A percentile compares a stretch with the other conserved stretches of the same genome.
phyloP scores from a whole-genome alignment of 164 flowering plant species.

The Malania oleifera region DNA sequence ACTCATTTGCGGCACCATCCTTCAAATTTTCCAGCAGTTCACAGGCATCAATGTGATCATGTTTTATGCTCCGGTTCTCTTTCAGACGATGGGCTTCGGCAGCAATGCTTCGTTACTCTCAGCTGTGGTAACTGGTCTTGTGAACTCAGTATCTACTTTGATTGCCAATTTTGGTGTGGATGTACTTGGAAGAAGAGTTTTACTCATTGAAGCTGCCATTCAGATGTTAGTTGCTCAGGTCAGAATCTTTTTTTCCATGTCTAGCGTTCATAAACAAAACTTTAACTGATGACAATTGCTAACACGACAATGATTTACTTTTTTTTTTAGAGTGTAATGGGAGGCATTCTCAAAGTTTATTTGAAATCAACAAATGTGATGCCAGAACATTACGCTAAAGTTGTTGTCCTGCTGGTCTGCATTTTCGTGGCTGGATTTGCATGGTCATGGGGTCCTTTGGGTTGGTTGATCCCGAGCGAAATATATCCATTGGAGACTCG shows the following conservation, averaged over 20 bases:
- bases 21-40: constrained; percentile 31
- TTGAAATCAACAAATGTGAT: constrained; percentile 13
- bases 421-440: constrained; percentile 28
- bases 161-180: constrained; percentile 21
- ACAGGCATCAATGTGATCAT: constrained; percentile 30
- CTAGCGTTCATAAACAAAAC: no score
- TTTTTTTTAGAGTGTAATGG: constrained; percentile 13
- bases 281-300: no score
- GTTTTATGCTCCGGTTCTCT: constrained; percentile 33
- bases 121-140: constrained; percentile 17
- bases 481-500: constrained; percentile 3
- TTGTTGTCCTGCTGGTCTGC: constrained; percentile 22
- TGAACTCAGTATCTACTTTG: constrained; percentile 10
- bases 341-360: constrained; percentile 14
- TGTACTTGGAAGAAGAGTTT: constrained; percentile 13
- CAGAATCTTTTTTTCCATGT: neutral
- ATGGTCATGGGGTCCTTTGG: constrained; percentile 49
- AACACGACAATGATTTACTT: neutral
- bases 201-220: constrained; percentile 16
- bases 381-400: neutral
- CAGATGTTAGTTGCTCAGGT: constrained; percentile 30
- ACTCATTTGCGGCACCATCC: constrained; percentile 12
- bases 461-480: constrained; percentile 10
- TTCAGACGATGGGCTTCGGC: constrained; percentile 28
- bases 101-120: constrained; percentile 20